Conservation (phyloP, 495 filamentous ascomycete species). For the Talaromyces nanjingensis region DNA sequence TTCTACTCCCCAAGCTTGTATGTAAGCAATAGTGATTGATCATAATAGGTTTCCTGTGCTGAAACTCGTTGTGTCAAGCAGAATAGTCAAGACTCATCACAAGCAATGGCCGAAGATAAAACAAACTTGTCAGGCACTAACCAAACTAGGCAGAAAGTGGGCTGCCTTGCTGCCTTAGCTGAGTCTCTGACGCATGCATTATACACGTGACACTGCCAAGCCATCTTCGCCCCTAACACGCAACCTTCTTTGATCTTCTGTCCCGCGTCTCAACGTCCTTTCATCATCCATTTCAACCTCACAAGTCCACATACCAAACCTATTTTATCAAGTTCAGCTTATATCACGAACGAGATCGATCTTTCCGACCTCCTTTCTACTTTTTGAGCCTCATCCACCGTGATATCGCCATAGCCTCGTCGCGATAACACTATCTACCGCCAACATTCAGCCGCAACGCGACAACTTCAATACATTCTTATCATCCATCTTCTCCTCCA, state of each 20-base stretch:
- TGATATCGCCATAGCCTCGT: neutral
- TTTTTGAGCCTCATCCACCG: neutral
- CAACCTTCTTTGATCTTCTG: neutral
- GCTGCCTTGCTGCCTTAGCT: neutral
- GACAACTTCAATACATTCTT: constrained; percentile 2
- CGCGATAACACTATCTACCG: neutral
- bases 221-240: neutral
- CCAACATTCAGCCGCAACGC: constrained; percentile 1
- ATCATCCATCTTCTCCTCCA: constrained; percentile 12
- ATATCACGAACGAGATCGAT: neutral
- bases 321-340: neutral
- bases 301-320: neutral
- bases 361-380: neutral
- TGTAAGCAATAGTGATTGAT: no score
- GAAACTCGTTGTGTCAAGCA: neutral
- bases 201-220: neutral
- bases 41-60: no score
- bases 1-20: no score
- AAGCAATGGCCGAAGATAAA: no score
- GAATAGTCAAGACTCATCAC: no score
- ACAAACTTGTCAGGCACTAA: neutral
- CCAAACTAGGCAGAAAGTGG: neutral
- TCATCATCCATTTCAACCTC: neutral
- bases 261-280: neutral
- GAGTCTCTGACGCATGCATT: neutral